phyloP scores from a whole-genome alignment of 495 filamentous ascomycete species.

The Thermothielavioides terrestris region DNA sequence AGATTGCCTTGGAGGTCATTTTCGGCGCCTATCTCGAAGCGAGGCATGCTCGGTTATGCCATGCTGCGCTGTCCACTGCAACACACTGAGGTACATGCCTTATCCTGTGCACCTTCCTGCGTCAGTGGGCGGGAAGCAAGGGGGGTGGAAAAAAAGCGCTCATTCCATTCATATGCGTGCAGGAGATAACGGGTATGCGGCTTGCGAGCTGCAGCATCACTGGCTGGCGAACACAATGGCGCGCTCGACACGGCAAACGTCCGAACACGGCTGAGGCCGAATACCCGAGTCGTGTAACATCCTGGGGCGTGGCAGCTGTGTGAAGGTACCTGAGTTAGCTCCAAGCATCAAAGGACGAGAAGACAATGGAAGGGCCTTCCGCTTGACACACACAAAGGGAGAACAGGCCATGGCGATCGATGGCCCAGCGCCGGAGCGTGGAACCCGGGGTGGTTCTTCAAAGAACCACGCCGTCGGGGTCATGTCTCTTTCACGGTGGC shows the following conservation, averaged over 20 bases:
- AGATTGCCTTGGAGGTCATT: neutral
- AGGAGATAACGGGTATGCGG: too few species aligned
- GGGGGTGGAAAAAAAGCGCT: too few species aligned
- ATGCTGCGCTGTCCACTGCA: neutral
- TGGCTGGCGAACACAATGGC: too few species aligned
- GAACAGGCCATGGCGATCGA: neutral
- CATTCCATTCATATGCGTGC: too few species aligned
- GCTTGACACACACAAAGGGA: neutral
- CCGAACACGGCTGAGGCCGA: too few species aligned
- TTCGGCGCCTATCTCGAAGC: neutral
- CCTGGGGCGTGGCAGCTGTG: too few species aligned
- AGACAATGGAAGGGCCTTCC: neutral
- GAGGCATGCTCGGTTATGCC: neutral
- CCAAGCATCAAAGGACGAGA: neutral
- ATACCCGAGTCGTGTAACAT: too few species aligned
- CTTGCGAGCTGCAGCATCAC: too few species aligned
- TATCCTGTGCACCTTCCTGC: neutral
- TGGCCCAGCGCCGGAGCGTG: neutral
- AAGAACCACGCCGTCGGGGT: constrained; percentile 2
- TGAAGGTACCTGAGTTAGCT: too few species aligned
- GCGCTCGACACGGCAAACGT: too few species aligned
- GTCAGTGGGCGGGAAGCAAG: too few species aligned
- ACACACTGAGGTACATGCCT: too few species aligned
- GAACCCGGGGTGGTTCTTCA: neutral
- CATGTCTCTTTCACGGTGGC: neutral